phyloP scores from a whole-genome alignment of 495 filamentous ascomycete species.

The Aspergillus diversus region DNA sequence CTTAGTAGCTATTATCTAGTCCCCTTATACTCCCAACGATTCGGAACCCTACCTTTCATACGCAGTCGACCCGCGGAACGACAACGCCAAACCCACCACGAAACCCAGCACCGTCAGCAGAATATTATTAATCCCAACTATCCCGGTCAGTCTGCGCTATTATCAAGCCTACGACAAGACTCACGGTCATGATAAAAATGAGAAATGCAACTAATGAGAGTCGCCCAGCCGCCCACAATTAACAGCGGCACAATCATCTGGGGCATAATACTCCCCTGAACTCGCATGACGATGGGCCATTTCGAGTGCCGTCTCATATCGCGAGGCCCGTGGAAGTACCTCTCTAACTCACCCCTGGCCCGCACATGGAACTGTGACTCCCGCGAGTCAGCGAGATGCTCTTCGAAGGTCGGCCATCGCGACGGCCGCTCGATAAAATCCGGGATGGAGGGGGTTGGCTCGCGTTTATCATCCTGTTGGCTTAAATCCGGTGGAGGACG shows the following conservation, averaged over 20 bases:
- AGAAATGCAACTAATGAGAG: slow-evolving; percentile 65
- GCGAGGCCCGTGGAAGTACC: slow-evolving; percentile 59
- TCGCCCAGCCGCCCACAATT: slow-evolving; percentile 69
- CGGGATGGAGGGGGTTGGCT: background rate
- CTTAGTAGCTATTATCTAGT: slow-evolving; percentile 10
- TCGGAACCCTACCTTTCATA: slow-evolving; percentile 66
- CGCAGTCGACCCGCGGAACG: slow-evolving; percentile 80
- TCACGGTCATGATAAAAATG: slow-evolving; percentile 52
- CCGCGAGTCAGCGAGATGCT: slow-evolving; percentile 38
- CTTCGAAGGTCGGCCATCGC: slow-evolving; percentile 41
- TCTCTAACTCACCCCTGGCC: slow-evolving; percentile 40
- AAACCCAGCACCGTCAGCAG: slow-evolving; percentile 86
- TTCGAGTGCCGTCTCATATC: slow-evolving; percentile 76
- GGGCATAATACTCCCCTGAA: slow-evolving; percentile 79
- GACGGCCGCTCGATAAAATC: slow-evolving; percentile 24
- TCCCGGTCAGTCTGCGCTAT: background rate
- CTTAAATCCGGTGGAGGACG: too few species aligned
- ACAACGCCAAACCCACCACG: slow-evolving; percentile 80
- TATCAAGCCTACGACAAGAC: slow-evolving; percentile 21
- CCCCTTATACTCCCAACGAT: background rate
- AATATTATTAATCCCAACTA: slow-evolving; percentile 63
- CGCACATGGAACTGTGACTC: slow-evolving; percentile 38
- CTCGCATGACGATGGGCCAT: slow-evolving; percentile 75
- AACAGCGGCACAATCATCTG: slow-evolving; percentile 76
- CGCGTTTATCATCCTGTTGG: background rate